These are phyloP conservation scores for Wallacemonas sp. DNA, from an alignment of 208 protist genomes.

Conservation along the genomic window DNA sequence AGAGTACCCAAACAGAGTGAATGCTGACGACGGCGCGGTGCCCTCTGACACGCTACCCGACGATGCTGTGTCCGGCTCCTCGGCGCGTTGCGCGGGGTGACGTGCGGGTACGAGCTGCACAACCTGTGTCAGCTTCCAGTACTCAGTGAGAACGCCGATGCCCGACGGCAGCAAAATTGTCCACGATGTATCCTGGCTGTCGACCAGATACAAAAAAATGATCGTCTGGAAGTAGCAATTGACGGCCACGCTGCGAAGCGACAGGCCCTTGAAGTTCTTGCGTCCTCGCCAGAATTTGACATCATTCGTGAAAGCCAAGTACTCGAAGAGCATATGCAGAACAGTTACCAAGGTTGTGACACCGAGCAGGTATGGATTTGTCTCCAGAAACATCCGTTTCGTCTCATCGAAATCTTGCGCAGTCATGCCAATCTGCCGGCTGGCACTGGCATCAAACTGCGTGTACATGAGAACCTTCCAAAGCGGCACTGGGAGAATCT, in stretches of 20 bases:
- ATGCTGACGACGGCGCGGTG: neutral
- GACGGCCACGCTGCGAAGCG: conserved; percentile 93
- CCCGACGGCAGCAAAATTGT: conserved; percentile 90
- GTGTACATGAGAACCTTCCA: conserved; percentile 77
- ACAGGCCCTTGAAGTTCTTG: conserved; percentile 96
- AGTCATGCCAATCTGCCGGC: conserved; percentile 73
- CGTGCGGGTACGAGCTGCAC: conserved; percentile 12
- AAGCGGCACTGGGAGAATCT: conserved; percentile 33
- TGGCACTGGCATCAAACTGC: conserved; percentile 83
- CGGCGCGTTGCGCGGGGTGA: neutral
- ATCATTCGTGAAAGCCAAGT: conserved; percentile 98
- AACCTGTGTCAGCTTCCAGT: conserved; percentile 97
- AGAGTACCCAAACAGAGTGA: conserved; percentile 29
- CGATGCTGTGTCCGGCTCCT: neutral
- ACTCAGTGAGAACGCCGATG: conserved; percentile 92
- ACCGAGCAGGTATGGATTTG: conserved; percentile 93
- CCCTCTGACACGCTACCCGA: neutral
- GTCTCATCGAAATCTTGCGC: conserved; percentile 66
- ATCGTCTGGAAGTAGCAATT: conserved; percentile 93
- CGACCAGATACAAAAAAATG: conserved; percentile 98
- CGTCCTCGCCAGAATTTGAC: conserved; percentile 83
- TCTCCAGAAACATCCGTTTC: conserved; percentile 96
- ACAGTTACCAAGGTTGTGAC: conserved; percentile 94
- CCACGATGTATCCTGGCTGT: conserved; percentile 93
- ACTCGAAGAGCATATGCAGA: conserved; percentile 98